A percentile compares a stretch with the other conserved stretches of the same genome.
phyloP scores from a whole-genome alignment of 345 rosid species.

The Leavenworthia alabamica region DNA sequence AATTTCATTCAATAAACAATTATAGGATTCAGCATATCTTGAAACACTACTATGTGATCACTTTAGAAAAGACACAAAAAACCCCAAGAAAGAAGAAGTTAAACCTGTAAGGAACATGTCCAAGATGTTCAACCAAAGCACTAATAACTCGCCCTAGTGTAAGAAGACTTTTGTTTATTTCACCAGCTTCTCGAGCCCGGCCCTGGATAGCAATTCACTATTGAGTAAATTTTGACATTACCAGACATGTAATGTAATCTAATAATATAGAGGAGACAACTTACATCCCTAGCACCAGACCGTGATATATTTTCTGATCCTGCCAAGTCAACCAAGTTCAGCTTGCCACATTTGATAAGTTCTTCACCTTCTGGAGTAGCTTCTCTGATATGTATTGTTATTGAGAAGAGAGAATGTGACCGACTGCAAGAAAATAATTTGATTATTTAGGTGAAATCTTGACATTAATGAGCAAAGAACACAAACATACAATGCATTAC shows the following conservation, averaged over 20 bases:
- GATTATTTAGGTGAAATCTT: neutral
- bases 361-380: constrained; percentile 99
- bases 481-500: constrained; percentile 32
- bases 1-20: constrained; percentile 18
- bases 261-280: neutral
- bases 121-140: constrained; percentile 99
- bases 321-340: constrained; percentile 95
- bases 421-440: constrained; percentile 51
- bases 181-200: constrained; percentile 99
- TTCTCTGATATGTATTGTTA: constrained; percentile 96
- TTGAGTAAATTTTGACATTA: constrained; percentile 7
- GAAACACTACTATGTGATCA: neutral
- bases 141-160: constrained; percentile 93
- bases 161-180: constrained; percentile 95
- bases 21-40: neutral
- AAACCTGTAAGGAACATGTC: constrained; percentile 90
- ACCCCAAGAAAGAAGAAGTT: neutral
- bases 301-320: constrained; percentile 99
- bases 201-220: constrained; percentile 40
- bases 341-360: constrained; percentile 92
- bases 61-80: neutral
- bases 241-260: neutral
- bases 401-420: constrained; percentile 94
- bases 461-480: constrained; percentile 3
- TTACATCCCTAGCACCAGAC: constrained; percentile 98